Evolutionary conservation across 305 asterid genomes (phyloP), one percentile per base, ranked within the genome.

Genomic region (Nicotiana rustica): DNA sequence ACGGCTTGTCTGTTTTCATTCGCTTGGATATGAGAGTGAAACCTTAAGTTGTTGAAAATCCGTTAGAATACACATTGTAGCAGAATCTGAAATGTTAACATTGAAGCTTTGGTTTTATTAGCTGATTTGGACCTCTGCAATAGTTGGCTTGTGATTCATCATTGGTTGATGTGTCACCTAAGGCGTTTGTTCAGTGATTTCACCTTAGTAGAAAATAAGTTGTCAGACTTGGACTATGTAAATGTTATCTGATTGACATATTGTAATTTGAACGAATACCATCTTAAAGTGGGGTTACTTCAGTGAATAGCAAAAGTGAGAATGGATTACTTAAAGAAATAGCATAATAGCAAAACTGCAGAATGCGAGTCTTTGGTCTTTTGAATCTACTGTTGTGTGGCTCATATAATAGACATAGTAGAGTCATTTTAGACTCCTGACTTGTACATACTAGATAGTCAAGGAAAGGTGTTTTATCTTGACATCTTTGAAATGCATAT

Each of bases 401-500:
- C 29, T 67, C 29, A 35, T 67, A 35, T 66, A 33, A 62, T 18
- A 61, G 67, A 36, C 31, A 33, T 67, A 3, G 31, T 17, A 36
- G 76, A 36, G 55, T 67, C 29, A 35, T 67, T 17, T 35, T 67
- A 21, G 19, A 67, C 52, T 67, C 75, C 21, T 15, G 10, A 67
- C 75, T 67, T 35, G 76, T 36, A 68, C 29, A 25, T 25, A 25
- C 29, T 25, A 25, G 76, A 36, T 68, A 68, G 56, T 36, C 10
- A 68, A 68, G 18, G 31, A 35, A 67, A 35, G 52, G 17, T 17
- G 41, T 36, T 44, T 68, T 68, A 36, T 36, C 76, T 67, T 38
- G 31, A 69, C 33, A 14, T 69, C 77, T 38, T 69, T 55, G 3
- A 38, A 38, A 69, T 69, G 77, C 77, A 69, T 69, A 69, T 69